Evolutionary conservation across 768 basidiomycete genomes (phyloP).

Genomic region (Boletus huronensis): DNA sequence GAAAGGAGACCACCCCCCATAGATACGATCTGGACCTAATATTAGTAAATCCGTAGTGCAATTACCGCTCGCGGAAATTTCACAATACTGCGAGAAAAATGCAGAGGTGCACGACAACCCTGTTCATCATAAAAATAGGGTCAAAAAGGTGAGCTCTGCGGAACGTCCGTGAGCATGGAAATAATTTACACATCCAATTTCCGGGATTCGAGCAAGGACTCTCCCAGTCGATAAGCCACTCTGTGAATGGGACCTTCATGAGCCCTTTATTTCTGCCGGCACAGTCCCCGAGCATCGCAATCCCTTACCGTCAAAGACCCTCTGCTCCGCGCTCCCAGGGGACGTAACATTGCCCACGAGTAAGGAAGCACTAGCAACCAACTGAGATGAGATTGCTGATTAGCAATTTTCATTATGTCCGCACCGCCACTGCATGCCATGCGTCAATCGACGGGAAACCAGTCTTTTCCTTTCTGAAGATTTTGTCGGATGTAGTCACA

Average conservation of each 20-base stretch:
- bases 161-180: constrained; percentile 6
- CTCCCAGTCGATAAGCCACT: constrained; percentile 11
- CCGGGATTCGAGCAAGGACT: constrained; percentile 21
- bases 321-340: constrained; percentile 22
- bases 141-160: constrained; percentile 1
- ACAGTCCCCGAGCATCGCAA: constrained; percentile 20
- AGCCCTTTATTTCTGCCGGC: constrained; percentile 2
- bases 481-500: background rate
- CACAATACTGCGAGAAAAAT: constrained; percentile 26
- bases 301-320: constrained; percentile 12
- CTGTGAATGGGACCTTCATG: constrained; percentile 6
- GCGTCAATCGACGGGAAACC: constrained; percentile 21
- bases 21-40: constrained; percentile 24
- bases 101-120: constrained; percentile 15
- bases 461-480: background rate
- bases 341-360: constrained; percentile 27
- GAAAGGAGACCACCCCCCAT: constrained; percentile 18
- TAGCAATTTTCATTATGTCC: constrained; percentile 26
- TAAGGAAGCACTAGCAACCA: constrained; percentile 23
- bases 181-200: constrained; percentile 23
- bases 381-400: constrained; percentile 28
- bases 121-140: constrained; percentile 1
- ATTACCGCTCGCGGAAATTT: constrained; percentile 32
- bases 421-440: constrained; percentile 30
- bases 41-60: constrained; percentile 26